Evolutionary conservation across 208 protist genomes (phyloP).

Genomic region (Trypanosoma platydactyli): DNA sequence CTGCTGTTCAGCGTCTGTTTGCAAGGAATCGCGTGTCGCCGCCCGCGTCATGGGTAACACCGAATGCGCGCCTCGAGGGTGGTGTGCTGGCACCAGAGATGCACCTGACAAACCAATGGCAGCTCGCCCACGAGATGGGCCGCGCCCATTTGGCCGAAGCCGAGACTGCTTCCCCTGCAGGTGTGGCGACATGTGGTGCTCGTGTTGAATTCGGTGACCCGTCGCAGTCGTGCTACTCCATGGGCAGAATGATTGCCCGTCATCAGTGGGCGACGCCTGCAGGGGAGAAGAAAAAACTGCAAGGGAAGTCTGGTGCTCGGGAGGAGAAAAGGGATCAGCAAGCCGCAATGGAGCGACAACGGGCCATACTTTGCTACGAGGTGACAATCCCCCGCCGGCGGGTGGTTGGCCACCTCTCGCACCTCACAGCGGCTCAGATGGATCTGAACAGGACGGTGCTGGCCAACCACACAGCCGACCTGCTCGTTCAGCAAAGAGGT

Average conservation of each 20-base stretch:
- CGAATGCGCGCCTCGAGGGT: conserved; percentile 1
- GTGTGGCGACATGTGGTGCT: conserved; percentile 4
- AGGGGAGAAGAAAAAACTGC: conserved; percentile 1
- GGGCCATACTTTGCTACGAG: conserved; percentile 72
- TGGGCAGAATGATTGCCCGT: conserved; percentile 35
- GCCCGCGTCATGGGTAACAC: conserved; percentile 2
- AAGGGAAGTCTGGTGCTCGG: conserved; percentile 9
- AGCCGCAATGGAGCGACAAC: conserved; percentile 37
- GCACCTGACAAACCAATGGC: conserved; percentile 45
- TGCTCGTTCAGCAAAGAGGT: conserved; percentile 31
- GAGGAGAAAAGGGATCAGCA: conserved; percentile 20
- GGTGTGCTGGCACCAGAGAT: conserved; percentile 35
- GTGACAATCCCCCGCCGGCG: conserved; percentile 60
- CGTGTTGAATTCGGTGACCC: conserved; percentile 13
- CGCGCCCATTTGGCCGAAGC: background rate
- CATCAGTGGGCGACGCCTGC: conserved; percentile 33
- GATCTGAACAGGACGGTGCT: conserved; percentile 35
- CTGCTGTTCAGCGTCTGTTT: conserved; percentile 52
- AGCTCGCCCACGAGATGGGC: conserved; percentile 42
- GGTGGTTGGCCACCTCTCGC: conserved; percentile 50
- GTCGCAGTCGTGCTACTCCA: conserved; percentile 43
- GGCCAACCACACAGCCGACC: conserved; percentile 43
- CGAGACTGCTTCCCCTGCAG: conserved; percentile 8
- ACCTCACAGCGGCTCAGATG: conserved; percentile 55
- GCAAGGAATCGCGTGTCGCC: background rate